A percentile compares a stretch with the other conserved stretches of the same genome.
Evolutionary conservation across 2,329 filamentous ascomycete genomes (phyloP).

Genomic region (Colletotrichum tropicicola): DNA sequence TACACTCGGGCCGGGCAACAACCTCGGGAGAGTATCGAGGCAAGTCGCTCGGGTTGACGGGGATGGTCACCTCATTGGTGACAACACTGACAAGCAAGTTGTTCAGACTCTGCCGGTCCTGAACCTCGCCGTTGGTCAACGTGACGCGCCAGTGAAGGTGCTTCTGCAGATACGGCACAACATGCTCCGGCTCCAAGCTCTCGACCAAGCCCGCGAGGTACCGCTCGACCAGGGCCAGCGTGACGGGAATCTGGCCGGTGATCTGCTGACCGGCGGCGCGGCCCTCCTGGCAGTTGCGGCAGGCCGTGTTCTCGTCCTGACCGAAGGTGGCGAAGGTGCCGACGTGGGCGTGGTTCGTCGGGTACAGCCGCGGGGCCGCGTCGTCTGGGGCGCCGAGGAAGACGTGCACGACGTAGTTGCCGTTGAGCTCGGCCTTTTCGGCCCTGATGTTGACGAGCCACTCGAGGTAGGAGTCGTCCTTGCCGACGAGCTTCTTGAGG

Average conservation of each 20-base stretch:
- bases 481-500: constrained; percentile 4
- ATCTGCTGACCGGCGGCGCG: constrained; percentile 29
- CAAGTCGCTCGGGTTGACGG: background rate
- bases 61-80: constrained; percentile 17
- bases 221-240: constrained; percentile 38
- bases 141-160: constrained; percentile 37
- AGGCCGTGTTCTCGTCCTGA: constrained; percentile 37
- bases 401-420: constrained; percentile 63
- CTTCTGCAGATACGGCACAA: constrained; percentile 37
- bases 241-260: constrained; percentile 39
- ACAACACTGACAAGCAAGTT: constrained; percentile 20
- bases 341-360: constrained; percentile 53
- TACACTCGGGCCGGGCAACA: constrained; percentile 1
- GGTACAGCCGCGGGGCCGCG: constrained; percentile 53
- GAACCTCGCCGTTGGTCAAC: constrained; percentile 33
- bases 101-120: background rate
- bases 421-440: constrained; percentile 55
- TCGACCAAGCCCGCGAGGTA: constrained; percentile 34
- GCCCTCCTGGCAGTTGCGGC: constrained; percentile 35
- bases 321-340: constrained; percentile 53
- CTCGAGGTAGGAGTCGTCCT: constrained; percentile 47
- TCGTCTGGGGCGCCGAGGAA: constrained; percentile 55
- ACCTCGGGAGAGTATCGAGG: constrained; percentile 10
- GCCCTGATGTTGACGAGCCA: constrained; percentile 66
- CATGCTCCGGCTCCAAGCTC: constrained; percentile 34